These are phyloP conservation scores for Penicillium bialowiezense DNA, from an alignment of 495 filamentous ascomycete genomes.

Conservation along the genomic window DNA sequence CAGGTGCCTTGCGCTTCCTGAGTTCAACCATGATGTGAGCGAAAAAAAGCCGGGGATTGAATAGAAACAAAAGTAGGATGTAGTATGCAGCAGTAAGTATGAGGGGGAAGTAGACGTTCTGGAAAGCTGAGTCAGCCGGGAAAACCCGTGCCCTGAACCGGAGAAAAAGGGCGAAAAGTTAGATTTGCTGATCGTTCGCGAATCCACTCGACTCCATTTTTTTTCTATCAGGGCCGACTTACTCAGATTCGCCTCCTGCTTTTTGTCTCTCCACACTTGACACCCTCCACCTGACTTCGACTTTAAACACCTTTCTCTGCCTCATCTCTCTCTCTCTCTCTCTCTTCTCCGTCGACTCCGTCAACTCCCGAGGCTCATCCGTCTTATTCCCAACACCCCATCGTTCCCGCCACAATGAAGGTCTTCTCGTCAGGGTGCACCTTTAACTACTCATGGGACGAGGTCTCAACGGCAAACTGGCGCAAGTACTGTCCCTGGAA, in stretches of 20 bases:
- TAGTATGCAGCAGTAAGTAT: not conserved
- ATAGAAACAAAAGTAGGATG: not conserved
- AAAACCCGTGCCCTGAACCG: conserved; percentile 27
- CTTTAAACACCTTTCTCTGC: not conserved
- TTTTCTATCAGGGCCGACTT: not conserved
- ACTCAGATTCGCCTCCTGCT: conserved; percentile 4
- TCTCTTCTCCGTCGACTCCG: not conserved
- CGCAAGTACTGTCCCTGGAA: conserved; percentile 99
- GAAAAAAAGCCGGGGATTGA: not conserved
- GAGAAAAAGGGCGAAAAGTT: conserved; percentile 15
- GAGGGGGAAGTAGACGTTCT: not conserved
- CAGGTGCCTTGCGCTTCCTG: conserved; percentile 70
- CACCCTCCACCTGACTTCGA: not conserved
- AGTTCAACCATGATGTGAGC: conserved; percentile 62
- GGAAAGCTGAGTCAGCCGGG: conserved; percentile 7
- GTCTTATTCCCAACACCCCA: not conserved
- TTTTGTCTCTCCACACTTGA: not conserved
- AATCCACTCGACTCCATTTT: conserved; percentile 16
- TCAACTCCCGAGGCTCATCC: not conserved
- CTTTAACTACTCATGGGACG: conserved; percentile 97
- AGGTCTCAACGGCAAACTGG: conserved; percentile 99
- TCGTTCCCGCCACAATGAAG: conserved; percentile 61
- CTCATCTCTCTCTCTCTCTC: not conserved
- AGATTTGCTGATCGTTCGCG: conserved; percentile 7
- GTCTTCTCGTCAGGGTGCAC: conserved; percentile 85